Evolutionary conservation across 768 basidiomycete genomes (phyloP).

Genomic region (Lentinus brumalis): DNA sequence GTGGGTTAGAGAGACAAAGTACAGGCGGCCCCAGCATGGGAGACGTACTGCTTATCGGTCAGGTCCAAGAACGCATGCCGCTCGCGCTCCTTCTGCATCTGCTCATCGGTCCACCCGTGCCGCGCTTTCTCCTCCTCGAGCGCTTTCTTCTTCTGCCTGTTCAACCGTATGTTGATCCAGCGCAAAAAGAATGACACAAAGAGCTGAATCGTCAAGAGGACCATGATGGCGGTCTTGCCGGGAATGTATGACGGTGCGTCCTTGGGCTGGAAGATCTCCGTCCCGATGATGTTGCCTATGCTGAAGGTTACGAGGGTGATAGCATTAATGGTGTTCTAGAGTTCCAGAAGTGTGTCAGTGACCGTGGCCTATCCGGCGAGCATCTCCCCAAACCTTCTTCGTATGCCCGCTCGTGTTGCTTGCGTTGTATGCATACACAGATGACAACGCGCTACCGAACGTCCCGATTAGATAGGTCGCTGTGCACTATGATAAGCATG

Average conservation of each 20-base stretch:
- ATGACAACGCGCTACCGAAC: conserved; percentile 60
- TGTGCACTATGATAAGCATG: conserved; percentile 20
- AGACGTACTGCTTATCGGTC: conserved; percentile 61
- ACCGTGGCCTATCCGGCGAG: neutral
- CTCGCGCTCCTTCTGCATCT: conserved; percentile 59
- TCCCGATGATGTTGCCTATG: conserved; percentile 63
- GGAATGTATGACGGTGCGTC: conserved; percentile 66
- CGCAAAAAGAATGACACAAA: conserved; percentile 49
- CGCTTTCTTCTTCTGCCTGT: conserved; percentile 44
- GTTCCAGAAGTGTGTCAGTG: neutral
- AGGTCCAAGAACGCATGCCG: conserved; percentile 63
- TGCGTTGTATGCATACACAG: conserved; percentile 65
- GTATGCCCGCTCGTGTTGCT: conserved; percentile 66
- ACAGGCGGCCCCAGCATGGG: neutral
- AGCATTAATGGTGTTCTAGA: conserved; percentile 57
- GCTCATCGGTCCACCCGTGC: conserved; percentile 58
- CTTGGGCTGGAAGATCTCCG: conserved; percentile 62
- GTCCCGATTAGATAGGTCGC: conserved; percentile 54
- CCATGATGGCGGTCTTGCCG: conserved; percentile 67
- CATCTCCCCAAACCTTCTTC: conserved; percentile 50
- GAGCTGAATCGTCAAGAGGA: conserved; percentile 56
- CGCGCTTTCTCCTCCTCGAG: conserved; percentile 48
- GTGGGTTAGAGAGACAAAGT: neutral
- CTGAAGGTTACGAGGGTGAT: conserved; percentile 58
- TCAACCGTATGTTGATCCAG: conserved; percentile 56